phyloP scores from a whole-genome alignment of 768 basidiomycete genomes.

The Paxillus rubicundulus region DNA sequence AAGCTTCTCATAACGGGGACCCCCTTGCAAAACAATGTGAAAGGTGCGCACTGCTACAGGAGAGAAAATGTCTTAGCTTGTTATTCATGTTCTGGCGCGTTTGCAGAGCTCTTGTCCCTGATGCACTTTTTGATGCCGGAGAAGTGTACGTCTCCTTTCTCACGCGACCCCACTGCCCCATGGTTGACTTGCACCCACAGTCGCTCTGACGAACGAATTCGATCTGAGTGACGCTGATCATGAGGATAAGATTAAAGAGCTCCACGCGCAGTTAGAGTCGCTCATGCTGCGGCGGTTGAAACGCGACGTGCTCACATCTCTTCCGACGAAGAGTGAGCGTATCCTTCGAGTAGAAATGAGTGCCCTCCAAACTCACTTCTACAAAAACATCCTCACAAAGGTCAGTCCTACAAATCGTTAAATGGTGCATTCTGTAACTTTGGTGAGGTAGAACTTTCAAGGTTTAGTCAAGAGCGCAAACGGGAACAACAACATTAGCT shows the following conservation, averaged over 20 bases:
- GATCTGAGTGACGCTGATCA: constrained; percentile 93
- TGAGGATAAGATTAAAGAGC: constrained; percentile 91
- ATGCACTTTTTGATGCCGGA: constrained; percentile 99
- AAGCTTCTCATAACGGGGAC: constrained; percentile 98
- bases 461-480: constrained; percentile 88
- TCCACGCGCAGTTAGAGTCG: constrained; percentile 88
- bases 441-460: constrained; percentile 72
- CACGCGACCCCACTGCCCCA: background rate
- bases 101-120: constrained; percentile 82
- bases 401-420: constrained; percentile 34
- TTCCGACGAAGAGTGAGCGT: constrained; percentile 97
- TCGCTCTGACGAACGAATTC: constrained; percentile 92
- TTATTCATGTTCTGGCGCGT: constrained; percentile 10
- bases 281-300: constrained; percentile 95
- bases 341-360: constrained; percentile 98
- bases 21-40: constrained; percentile 98
- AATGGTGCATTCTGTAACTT: constrained; percentile 3
- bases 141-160: constrained; percentile 60
- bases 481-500: constrained; percentile 86
- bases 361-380: constrained; percentile 93
- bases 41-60: constrained; percentile 53
- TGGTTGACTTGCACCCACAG: constrained; percentile 39
- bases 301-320: constrained; percentile 90
- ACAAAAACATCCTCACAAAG: constrained; percentile 97
- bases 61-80: background rate